These are phyloP conservation scores for Nidula microcarpa DNA, from an alignment of 768 basidiomycete genomes.

Conservation along the genomic window DNA sequence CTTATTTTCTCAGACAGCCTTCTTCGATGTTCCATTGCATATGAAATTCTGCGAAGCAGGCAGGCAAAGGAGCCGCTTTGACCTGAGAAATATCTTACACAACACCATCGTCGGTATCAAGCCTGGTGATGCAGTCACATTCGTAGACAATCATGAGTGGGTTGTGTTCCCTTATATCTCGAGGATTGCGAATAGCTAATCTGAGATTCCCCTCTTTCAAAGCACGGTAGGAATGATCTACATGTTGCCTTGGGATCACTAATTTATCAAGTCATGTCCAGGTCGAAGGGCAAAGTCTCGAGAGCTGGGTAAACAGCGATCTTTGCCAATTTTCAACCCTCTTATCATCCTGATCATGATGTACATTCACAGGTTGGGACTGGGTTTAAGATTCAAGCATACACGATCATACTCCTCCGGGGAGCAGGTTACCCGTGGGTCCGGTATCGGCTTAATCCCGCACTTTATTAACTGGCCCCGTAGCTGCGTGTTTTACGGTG, in stretches of 20 bases:
- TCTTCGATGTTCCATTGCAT: slow-evolving; percentile 92
- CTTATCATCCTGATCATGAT: background rate
- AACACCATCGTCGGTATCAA: slow-evolving; percentile 62
- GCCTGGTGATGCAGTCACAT: slow-evolving; percentile 84
- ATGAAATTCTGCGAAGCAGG: slow-evolving; percentile 80
- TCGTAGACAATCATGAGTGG: slow-evolving; percentile 90
- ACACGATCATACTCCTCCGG: slow-evolving; percentile 75
- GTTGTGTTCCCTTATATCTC: slow-evolving; percentile 16
- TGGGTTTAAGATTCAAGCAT: slow-evolving; percentile 79
- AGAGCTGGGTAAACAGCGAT: slow-evolving; percentile 68
- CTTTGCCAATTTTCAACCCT: background rate
- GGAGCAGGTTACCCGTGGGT: slow-evolving; percentile 72
- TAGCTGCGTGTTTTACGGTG: slow-evolving; percentile 88
- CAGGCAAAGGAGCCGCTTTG: slow-evolving; percentile 60
- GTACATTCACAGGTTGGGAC: slow-evolving; percentile 49
- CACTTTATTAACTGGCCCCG: background rate
- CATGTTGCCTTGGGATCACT: background rate
- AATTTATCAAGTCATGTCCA: slow-evolving; percentile 11
- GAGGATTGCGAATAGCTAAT: background rate
- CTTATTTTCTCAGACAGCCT: slow-evolving; percentile 54
- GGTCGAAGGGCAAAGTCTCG: slow-evolving; percentile 67
- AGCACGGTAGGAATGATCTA: slow-evolving; percentile 54
- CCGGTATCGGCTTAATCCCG: background rate
- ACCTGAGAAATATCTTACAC: slow-evolving; percentile 72
- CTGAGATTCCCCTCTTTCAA: slow-evolving; percentile 4